Evolutionary conservation across 2,329 filamentous ascomycete species (phyloP).

Genomic region (Phialophora tarda): DNA sequence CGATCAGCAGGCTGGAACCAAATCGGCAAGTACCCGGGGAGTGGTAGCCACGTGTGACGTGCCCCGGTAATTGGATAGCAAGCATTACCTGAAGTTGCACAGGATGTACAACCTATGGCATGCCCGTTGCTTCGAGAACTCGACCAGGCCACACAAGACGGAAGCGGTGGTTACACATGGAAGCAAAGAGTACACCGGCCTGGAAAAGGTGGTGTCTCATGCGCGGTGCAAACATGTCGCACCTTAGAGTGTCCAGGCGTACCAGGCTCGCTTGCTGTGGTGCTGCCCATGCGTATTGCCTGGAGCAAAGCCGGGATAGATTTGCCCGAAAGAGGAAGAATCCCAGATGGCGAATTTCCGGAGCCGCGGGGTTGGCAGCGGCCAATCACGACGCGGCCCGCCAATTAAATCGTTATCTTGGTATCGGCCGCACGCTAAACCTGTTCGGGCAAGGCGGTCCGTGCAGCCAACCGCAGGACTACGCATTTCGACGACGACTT

Average conservation of each 20-base stretch:
- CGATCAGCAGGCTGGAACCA: conserved; percentile 12
- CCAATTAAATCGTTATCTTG: conserved; percentile 21
- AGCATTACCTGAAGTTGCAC: conserved; percentile 7
- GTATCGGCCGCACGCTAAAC: conserved; percentile 22
- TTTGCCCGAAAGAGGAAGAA: conserved; percentile 34
- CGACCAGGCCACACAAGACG: conserved; percentile 5
- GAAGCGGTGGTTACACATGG: neutral
- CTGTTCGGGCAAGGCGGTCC: conserved; percentile 33
- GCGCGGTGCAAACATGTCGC: conserved; percentile 8
- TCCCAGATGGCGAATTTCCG: conserved; percentile 10
- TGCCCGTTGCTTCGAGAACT: conserved; percentile 19
- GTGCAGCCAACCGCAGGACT: conserved; percentile 27
- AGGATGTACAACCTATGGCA: neutral
- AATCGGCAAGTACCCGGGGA: conserved; percentile 20
- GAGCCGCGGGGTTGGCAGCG: conserved; percentile 4
- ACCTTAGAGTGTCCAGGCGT: neutral
- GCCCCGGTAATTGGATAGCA: neutral
- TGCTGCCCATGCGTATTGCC: neutral
- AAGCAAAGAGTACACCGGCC: neutral
- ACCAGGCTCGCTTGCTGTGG: neutral
- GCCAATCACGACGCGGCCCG: conserved; percentile 20
- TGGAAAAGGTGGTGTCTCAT: neutral
- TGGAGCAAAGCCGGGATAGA: conserved; percentile 22
- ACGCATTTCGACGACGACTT: conserved; percentile 15
- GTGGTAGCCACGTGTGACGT: conserved; percentile 16